Base-by-base conservation (phyloP, 768 basidiomycete species). In the Mycena albidolilacea region DNA sequence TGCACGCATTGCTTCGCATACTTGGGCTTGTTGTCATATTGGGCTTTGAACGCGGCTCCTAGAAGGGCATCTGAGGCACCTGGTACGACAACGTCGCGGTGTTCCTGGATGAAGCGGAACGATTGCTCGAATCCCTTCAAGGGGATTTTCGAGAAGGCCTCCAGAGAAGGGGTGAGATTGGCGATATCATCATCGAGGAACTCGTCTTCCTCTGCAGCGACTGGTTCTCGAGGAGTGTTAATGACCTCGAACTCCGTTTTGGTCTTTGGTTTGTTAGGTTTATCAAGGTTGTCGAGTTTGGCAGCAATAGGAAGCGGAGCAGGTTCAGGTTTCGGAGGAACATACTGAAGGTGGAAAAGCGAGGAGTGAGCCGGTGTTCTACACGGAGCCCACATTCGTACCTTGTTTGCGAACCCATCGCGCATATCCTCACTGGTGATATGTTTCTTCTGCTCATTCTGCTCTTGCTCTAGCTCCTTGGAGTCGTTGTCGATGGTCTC, bases 391-490 rank as follows among this genome's bases (percentile, higher is more conserved):
- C n/a, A 21, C 0, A 30, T 81, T 80, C 63, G 30, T 76, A 93
- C 95, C 85, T 92, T 91, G 78, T 87, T 93, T 15, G 91, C 90
- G 80, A 92, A 99, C 2, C 97, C 97, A 11, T 97, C 95, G 75
- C 95, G 92, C 21, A 99, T 86, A 84, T 98, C 97, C 0, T 99
- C 98, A 77, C 90, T 93, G 6, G 98, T 99, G 78, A 99, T 99
- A 82, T 95, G 94, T 83, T 94, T 97, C 81, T 90, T 90, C 84
- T 93, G 91, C 82, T 98, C 97, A 60, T 82, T 81, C 76, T 91
- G 82, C 79, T 97, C 93, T 39, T 76, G 80, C 55, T 87, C 87
- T 58, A 95, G 83, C 72, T 96, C 91, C 71, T 84, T 84, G 81
- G 87, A 82, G 77, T 94, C 85, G 76, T 89, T 85, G 75, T 85